These are phyloP conservation scores for Chlorella vulgaris DNA, from an alignment of 139 green algal species.

Conservation along the genomic window DNA sequence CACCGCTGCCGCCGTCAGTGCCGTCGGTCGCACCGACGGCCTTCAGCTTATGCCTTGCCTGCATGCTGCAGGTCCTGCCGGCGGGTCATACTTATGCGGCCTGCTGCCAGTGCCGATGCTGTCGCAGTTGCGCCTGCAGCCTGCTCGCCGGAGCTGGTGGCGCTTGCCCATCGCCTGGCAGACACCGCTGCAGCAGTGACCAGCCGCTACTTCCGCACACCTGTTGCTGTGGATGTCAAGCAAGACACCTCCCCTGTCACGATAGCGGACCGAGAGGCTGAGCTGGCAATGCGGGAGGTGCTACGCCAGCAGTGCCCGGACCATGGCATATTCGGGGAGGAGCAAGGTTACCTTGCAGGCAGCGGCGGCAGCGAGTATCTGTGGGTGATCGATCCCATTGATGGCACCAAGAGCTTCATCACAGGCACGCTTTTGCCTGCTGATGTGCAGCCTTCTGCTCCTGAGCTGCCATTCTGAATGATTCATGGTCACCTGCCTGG, in stretches of 20 bases:
- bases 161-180: slow-evolving; percentile 73
- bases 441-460: too few species aligned
- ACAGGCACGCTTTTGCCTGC: slow-evolving; percentile 73
- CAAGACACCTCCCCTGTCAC: slow-evolving; percentile 83
- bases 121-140: background rate
- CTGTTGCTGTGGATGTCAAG: slow-evolving; percentile 82
- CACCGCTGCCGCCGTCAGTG: background rate
- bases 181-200: slow-evolving; percentile 78
- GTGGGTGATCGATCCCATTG: slow-evolving; percentile 98
- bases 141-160: slow-evolving; percentile 37
- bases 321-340: slow-evolving; percentile 92
- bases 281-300: slow-evolving; percentile 78
- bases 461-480: too few species aligned
- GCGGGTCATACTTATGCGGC: too few species aligned
- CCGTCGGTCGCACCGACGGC: background rate
- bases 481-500: too few species aligned
- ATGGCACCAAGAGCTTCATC: slow-evolving; percentile 99
- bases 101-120: background rate
- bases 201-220: slow-evolving; percentile 75
- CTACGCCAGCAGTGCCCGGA: slow-evolving; percentile 64
- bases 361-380: slow-evolving; percentile 58
- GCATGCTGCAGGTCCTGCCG: too few species aligned
- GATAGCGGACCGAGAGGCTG: slow-evolving; percentile 80
- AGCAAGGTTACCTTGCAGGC: slow-evolving; percentile 72
- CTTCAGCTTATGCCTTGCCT: too few species aligned